Evolutionary conservation across 495 filamentous ascomycete species (phyloP), one percentile per base, ranked within the genome.

Genomic region (Podospora appendiculata): DNA sequence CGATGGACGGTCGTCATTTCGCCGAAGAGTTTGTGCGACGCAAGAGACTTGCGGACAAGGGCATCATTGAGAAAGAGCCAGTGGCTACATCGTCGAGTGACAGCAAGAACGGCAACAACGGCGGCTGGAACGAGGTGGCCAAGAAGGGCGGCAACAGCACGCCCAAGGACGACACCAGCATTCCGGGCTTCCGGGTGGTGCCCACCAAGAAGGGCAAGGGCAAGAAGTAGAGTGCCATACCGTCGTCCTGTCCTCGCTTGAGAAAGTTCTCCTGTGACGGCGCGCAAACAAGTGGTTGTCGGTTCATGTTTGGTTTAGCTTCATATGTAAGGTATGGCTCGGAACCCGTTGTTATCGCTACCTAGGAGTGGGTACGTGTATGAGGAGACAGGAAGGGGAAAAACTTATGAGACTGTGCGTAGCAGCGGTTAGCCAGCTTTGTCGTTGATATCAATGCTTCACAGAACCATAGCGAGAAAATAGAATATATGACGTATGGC

Each of bases 91-190:
- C 75, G 47, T 70, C 63, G 1, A 73, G 72, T 42, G 70, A 69
- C 18, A 66, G 60, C 45, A 73, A 73, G 17, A 69, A 64, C 19
- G 72, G 74, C 40, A 65, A 60, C 16, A 77, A 70, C 48, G 86
- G 89, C 51, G 93, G 93, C 25, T 97, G 93, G 93, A 95, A 81
- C 61, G 94, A 97, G 72, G 93, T 98, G 58, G 93, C 93, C 8
- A 96, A 96, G 82, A 95, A 96, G 79, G 77, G 74, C 58, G 66
- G 68, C 53, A 65, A 53, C 33, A 61, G 17, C 17, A 36, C 63
- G 14, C 57, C 66, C 35, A 70, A 67, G 54, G 72, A 78, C 33
- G 77, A 79, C n/a, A 60, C 66, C 68, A 74, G 54, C 77, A 71
- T 62, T 35, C 72, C 82, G 9, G 81, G 81, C 6, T 97, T 96